Evolutionary conservation across 192 early-diverging fungal species (phyloP).

Genomic region (Chytriomyces sp.): DNA sequence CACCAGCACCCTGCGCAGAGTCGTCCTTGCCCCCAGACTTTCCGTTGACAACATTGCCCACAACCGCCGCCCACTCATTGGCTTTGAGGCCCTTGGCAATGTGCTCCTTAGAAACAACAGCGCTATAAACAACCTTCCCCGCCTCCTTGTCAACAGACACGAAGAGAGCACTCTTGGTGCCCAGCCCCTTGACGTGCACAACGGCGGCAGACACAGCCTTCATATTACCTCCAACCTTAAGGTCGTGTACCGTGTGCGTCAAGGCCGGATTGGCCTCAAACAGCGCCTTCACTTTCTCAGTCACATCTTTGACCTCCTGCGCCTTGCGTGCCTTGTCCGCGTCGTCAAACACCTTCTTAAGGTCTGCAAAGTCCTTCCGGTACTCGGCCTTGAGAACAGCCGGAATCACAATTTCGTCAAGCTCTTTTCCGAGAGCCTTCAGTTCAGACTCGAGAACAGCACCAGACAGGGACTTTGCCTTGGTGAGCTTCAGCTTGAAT

Average conservation of each 20-base stretch:
- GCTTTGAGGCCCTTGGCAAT: constrained; percentile 84
- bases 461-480: constrained; percentile 59
- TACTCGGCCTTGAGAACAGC: constrained; percentile 74
- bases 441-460: constrained; percentile 73
- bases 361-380: constrained; percentile 68
- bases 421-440: constrained; percentile 76
- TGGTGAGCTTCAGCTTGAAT: constrained; percentile 65
- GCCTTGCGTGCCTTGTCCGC: constrained; percentile 88
- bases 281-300: constrained; percentile 70
- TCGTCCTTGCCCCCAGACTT: constrained; percentile 95
- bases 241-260: constrained; percentile 56
- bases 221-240: constrained; percentile 75
- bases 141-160: constrained; percentile 71
- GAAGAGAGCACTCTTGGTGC: constrained; percentile 85
- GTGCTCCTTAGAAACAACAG: constrained; percentile 74
- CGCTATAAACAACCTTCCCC: constrained; percentile 77
- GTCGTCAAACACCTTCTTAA: constrained; percentile 86
- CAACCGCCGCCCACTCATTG: constrained; percentile 85
- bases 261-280: constrained; percentile 69
- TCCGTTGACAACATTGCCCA: constrained; percentile 82
- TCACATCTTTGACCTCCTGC: constrained; percentile 75
- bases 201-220: constrained; percentile 85
- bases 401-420: constrained; percentile 80
- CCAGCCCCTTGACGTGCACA: constrained; percentile 74
- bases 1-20: constrained; percentile 87